Conservation (phyloP, 1,139 yeast genomes). For the Yamadazyma membranifaciens region DNA sequence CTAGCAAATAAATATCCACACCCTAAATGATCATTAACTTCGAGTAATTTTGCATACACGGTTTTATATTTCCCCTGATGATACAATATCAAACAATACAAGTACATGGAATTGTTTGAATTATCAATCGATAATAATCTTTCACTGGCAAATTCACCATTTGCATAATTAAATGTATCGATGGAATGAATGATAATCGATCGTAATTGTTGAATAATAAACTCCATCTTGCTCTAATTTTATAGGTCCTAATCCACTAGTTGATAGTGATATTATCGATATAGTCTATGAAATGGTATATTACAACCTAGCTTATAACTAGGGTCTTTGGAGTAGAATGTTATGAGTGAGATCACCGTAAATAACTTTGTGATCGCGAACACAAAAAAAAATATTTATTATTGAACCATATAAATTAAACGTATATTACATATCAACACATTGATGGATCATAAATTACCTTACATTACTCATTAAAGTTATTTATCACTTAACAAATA, state of each 20-base stretch:
- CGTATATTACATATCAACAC: too few relatives aligned
- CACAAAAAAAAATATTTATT: too few relatives aligned
- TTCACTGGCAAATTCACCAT: conserved; percentile 83
- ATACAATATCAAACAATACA: conserved; percentile 62
- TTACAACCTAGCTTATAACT: too few relatives aligned
- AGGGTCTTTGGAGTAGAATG: background rate
- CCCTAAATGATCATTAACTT: conserved; percentile 51
- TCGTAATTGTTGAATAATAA: conserved; percentile 44
- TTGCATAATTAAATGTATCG: conserved; percentile 64
- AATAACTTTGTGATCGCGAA: background rate
- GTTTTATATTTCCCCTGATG: conserved; percentile 58
- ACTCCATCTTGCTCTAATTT: conserved; percentile 8
- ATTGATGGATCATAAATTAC: too few relatives aligned
- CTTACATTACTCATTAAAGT: too few relatives aligned
- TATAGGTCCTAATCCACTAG: too few relatives aligned
- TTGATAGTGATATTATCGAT: background rate
- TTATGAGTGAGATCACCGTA: background rate
- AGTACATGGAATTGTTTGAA: conserved; percentile 52
- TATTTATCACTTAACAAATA: too few relatives aligned
- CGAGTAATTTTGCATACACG: conserved; percentile 51
- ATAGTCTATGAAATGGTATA: background rate
- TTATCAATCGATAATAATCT: conserved; percentile 60
- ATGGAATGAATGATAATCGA: conserved; percentile 64
- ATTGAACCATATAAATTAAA: too few relatives aligned
- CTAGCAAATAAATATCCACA: conserved; percentile 71